A percentile compares a stretch with the other conserved stretches of the same genome.
These are phyloP conservation scores for Aspergillus ellipticus DNA, from an alignment of 495 filamentous ascomycete genomes.

Conservation along the genomic window DNA sequence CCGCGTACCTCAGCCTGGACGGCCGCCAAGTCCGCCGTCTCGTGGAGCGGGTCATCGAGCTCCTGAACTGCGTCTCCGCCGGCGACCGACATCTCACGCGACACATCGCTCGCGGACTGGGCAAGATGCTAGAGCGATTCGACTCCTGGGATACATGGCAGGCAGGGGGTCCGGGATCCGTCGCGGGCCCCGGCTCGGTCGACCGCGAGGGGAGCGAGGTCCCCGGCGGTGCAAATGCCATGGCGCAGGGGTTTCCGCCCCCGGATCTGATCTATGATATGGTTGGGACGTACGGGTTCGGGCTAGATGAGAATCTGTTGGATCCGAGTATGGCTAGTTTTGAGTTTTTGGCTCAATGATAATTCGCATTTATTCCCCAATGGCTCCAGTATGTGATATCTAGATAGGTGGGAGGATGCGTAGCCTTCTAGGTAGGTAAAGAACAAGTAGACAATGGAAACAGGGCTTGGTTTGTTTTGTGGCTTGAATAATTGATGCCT, in stretches of 20 bases:
- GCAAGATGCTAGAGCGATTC: conserved; percentile 50
- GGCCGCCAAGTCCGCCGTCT: conserved; percentile 43
- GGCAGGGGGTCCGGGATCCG: conserved; percentile 12
- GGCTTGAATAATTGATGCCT: too few relatives aligned
- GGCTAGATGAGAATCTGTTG: conserved; percentile 44
- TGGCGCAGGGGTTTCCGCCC: conserved; percentile 47
- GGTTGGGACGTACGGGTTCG: conserved; percentile 49
- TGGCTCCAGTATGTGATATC: too few relatives aligned
- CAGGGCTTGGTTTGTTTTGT: too few relatives aligned
- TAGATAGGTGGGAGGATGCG: too few relatives aligned
- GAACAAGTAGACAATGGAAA: too few relatives aligned
- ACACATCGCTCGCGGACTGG: conserved; percentile 50
- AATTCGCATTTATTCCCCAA: too few relatives aligned
- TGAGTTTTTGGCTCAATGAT: conserved; percentile 40
- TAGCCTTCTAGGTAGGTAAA: too few relatives aligned
- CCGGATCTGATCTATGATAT: conserved; percentile 48
- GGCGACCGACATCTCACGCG: conserved; percentile 52
- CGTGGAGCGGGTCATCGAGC: conserved; percentile 47
- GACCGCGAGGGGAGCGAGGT: conserved; percentile 20
- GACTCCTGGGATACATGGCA: conserved; percentile 44
- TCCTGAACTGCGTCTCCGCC: conserved; percentile 50
- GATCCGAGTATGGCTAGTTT: conserved; percentile 48
- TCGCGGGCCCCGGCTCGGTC: conserved; percentile 6
- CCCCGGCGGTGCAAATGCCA: conserved; percentile 43
- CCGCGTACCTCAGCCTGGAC: conserved; percentile 42